phyloP scores from a whole-genome alignment of 345 rosid species.

The Murraya paniculata region DNA sequence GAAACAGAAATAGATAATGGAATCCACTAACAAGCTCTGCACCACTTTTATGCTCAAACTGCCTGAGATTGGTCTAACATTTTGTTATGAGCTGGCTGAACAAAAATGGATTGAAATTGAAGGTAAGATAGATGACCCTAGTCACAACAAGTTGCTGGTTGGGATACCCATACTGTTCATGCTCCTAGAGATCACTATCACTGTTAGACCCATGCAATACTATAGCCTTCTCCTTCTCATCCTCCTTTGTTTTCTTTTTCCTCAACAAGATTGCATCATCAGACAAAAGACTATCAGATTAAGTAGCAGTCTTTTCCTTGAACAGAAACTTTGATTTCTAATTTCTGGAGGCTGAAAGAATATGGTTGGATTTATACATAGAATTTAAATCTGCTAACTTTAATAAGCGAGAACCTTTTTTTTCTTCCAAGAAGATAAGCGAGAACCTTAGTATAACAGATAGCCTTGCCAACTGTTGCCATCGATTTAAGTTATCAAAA shows the following conservation, averaged over 20 bases:
- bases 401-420: neutral
- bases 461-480: neutral
- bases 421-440: no score
- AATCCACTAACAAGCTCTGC: no score
- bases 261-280: neutral
- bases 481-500: neutral
- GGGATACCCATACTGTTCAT: no score
- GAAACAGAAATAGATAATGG: no score
- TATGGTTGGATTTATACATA: neutral
- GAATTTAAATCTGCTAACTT: neutral
- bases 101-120: neutral
- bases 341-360: neutral
- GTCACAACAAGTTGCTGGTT: no score
- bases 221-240: neutral
- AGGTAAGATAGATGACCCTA: neutral
- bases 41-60: no score
- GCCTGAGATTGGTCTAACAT: neutral
- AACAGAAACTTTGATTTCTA: neutral
- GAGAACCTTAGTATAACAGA: neutral
- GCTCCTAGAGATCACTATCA: neutral
- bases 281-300: neutral
- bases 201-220: neutral
- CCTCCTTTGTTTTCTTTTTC: neutral
- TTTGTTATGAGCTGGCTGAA: slow-evolving; percentile 7
- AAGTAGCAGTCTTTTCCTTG: neutral